These are phyloP conservation scores for Xylaria sp. DNA, from an alignment of 2,329 filamentous ascomycete species.

Conservation along the genomic window DNA sequence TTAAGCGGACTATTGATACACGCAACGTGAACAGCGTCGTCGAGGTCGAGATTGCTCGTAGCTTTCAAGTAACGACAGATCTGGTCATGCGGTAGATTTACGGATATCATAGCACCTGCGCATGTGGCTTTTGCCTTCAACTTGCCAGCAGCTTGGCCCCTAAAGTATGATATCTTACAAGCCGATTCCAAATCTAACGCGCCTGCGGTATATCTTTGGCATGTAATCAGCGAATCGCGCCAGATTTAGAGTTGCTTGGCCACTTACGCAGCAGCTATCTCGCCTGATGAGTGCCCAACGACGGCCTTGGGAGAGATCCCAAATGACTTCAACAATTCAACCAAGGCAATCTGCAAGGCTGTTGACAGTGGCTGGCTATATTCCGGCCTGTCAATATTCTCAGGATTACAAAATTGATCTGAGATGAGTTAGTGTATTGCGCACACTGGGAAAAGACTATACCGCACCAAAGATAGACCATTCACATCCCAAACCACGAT, in stretches of 20 bases:
- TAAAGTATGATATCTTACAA: constrained; percentile 16
- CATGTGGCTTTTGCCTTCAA: constrained; percentile 18
- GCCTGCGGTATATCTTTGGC: constrained; percentile 22
- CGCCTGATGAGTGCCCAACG: constrained; percentile 22
- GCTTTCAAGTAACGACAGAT: background rate
- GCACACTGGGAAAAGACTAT: background rate
- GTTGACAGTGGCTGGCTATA: constrained; percentile 22
- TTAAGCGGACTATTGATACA: constrained; percentile 18
- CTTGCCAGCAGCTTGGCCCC: background rate
- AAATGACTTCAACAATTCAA: constrained; percentile 6
- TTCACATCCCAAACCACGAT: background rate
- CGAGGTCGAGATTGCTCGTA: background rate
- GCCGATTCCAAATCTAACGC: constrained; percentile 11
- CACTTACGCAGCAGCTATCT: constrained; percentile 40
- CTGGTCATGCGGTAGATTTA: background rate
- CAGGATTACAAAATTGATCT: constrained; percentile 41
- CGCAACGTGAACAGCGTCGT: background rate
- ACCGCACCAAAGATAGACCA: background rate
- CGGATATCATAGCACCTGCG: constrained; percentile 12
- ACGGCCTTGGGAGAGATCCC: constrained; percentile 14
- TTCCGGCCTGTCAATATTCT: background rate
- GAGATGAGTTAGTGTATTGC: constrained; percentile 19
- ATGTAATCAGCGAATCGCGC: background rate
- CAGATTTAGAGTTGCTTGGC: background rate
- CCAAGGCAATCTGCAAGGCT: constrained; percentile 17